These are phyloP conservation scores for Rhizopus delemar DNA, from an alignment of 371 early-diverging fungal genomes.

Conservation along the genomic window DNA sequence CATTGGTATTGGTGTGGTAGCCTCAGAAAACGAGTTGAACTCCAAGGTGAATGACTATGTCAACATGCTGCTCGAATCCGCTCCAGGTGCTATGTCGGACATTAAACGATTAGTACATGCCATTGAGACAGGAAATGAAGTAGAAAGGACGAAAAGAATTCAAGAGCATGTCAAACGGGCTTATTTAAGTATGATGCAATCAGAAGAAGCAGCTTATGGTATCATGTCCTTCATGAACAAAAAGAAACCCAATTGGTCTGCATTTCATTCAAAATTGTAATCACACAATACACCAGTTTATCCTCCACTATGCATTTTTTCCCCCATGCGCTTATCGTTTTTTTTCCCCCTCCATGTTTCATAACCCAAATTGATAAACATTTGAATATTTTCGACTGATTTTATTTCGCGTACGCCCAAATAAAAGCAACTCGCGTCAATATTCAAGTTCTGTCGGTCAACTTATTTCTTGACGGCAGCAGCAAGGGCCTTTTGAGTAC, in stretches of 20 bases:
- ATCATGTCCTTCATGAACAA: constrained; percentile 59
- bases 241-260: constrained; percentile 63
- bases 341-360: background rate
- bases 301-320: no score
- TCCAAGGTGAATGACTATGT: constrained; percentile 45
- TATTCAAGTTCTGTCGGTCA: background rate
- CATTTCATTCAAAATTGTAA: constrained; percentile 41
- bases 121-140: constrained; percentile 41
- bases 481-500: constrained; percentile 50
- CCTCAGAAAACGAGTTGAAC: constrained; percentile 40
- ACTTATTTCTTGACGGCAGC: constrained; percentile 23
- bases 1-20: constrained; percentile 42
- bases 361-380: background rate
- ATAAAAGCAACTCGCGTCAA: no score
- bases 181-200: constrained; percentile 67
- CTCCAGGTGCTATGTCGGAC: constrained; percentile 58
- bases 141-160: constrained; percentile 25
- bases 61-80: constrained; percentile 50
- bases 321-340: background rate
- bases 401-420: no score
- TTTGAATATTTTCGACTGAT: background rate
- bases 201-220: constrained; percentile 70
- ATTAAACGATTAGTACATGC: constrained; percentile 56
- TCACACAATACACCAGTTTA: background rate
- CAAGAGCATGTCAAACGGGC: constrained; percentile 41